Percentiles rank a stretch among this genome's conserved stretches.
Conservation (phyloP, 1,284 basidiomycete genomes). For the Ganoderma resinaceum region DNA sequence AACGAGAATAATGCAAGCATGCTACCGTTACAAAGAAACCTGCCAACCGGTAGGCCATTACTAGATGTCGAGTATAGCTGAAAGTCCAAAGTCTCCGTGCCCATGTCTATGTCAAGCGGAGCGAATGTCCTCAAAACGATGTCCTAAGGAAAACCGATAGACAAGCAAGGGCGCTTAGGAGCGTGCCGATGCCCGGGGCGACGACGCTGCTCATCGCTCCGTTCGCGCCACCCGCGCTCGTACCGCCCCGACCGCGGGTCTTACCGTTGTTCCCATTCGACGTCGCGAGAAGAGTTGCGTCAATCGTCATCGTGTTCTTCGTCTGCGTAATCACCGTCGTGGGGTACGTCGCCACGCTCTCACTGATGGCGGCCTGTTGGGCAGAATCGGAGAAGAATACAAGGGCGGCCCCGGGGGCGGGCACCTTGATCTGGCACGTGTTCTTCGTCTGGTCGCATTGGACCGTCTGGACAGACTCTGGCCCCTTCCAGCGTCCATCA, state of each 20-base stretch:
- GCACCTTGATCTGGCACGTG: constrained; percentile 64
- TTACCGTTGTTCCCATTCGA: constrained; percentile 55
- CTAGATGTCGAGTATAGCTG: neutral
- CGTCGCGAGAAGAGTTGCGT: constrained; percentile 48
- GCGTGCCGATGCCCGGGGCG: constrained; percentile 12
- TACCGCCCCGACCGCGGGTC: constrained; percentile 45
- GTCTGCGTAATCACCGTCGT: constrained; percentile 58
- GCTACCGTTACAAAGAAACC: neutral
- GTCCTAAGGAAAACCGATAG: neutral
- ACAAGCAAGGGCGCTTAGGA: constrained; percentile 6
- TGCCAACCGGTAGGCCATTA: neutral
- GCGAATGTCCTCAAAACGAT: neutral
- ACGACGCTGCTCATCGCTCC: constrained; percentile 22
- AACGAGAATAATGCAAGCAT: neutral
- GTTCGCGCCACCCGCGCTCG: constrained; percentile 48
- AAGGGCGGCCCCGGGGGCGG: constrained; percentile 73
- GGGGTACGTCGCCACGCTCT: constrained; percentile 54
- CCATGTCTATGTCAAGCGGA: neutral
- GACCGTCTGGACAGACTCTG: constrained; percentile 56
- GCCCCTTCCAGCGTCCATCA: constrained; percentile 67
- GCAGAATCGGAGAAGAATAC: constrained; percentile 52
- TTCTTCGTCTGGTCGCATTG: constrained; percentile 55
- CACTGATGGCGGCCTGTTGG: constrained; percentile 46
- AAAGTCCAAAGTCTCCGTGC: neutral
- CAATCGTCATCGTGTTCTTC: constrained; percentile 47